Conservation (phyloP, 1,284 basidiomycete species). For the Inonotus obliquus region DNA sequence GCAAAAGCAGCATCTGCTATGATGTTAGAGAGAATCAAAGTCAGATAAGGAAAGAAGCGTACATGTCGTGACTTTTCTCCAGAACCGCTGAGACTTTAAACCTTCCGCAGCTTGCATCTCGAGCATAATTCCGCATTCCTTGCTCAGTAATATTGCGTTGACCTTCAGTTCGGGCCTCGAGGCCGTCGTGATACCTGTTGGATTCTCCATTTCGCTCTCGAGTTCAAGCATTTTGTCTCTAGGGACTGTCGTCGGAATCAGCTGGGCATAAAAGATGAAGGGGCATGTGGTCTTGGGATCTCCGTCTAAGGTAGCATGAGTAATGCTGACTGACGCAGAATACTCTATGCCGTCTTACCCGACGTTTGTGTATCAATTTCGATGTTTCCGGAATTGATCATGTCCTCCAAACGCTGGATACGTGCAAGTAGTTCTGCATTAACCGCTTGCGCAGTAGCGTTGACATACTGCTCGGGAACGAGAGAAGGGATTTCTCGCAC, state of each 20-base stretch:
- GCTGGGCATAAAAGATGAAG: conserved; percentile 60
- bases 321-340: conserved; percentile 11
- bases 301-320: conserved; percentile 36
- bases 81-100: conserved; percentile 67
- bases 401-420: conserved; percentile 52
- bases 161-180: conserved; percentile 51
- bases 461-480: conserved; percentile 49
- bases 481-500: conserved; percentile 64
- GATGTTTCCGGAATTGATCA: conserved; percentile 58
- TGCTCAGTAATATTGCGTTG: conserved; percentile 66
- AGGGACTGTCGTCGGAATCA: conserved; percentile 48
- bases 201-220: conserved; percentile 65
- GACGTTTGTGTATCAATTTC: conserved; percentile 42
- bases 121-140: conserved; percentile 72
- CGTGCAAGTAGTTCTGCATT: conserved; percentile 60
- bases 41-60: conserved; percentile 26
- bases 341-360: conserved; percentile 25
- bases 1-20: conserved; percentile 67
- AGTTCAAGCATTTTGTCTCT: conserved; percentile 56
- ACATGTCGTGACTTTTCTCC: conserved; percentile 81
- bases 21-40: background rate
- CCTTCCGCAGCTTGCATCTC: conserved; percentile 64
- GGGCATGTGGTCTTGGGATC: conserved; percentile 50
- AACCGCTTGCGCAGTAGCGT: conserved; percentile 60
- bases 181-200: conserved; percentile 63